Evolutionary conservation across 352 stramenopile genomes (phyloP), one percentile per base, ranked within the genome.

Genomic region (Aphanomyces cochlioides): DNA sequence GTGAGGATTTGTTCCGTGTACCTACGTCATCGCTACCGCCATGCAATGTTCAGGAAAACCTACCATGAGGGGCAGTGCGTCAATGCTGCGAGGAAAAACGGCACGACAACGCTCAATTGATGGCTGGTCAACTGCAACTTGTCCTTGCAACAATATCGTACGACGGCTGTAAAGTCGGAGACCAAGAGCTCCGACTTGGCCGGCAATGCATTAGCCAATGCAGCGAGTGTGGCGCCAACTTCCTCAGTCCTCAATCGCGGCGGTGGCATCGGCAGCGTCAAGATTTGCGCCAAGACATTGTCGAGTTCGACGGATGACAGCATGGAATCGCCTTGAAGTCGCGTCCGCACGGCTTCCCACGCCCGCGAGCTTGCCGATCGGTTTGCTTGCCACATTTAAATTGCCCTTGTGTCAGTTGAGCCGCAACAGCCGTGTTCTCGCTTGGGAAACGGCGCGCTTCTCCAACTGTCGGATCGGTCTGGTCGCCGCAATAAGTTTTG

Each of bases 71-170:
- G 77, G 69, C 85, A 93, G 19, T 75, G 72, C 72, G 89, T 88
- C 69, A 95, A 86, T 41, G 92, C 93, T 28, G 74, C 76, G 21
- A 95, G 66, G 34, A 90, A 87, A 70, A 92, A 93, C 57, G 71
- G 72, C 73, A 91, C 79, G 15, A 93, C 78, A 17, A 82, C 63
- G n/a, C 78, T 61, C 5, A 93, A 43, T 56, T 93, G 84, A 4
- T 79, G 69, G 19, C 72, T 61, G 15, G 83, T 76, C 41, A 95
- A 90, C 63, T 82, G 7, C 50, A 93, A 80, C 41, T 85, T 81
- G 40, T 95, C 86, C 60, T 86, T 93, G 65, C 83, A 92, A 43
- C 80, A 88, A 72, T 93, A 91, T 4, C 88, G 83, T 60, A 95
- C 78, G 41, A 93, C 83, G n/a, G 81, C 84, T 58, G 73, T 83